Evolutionary conservation across 352 stramenopile species (phyloP), one percentile per base, ranked within the genome.

Genomic region (Albugo laibachii): DNA sequence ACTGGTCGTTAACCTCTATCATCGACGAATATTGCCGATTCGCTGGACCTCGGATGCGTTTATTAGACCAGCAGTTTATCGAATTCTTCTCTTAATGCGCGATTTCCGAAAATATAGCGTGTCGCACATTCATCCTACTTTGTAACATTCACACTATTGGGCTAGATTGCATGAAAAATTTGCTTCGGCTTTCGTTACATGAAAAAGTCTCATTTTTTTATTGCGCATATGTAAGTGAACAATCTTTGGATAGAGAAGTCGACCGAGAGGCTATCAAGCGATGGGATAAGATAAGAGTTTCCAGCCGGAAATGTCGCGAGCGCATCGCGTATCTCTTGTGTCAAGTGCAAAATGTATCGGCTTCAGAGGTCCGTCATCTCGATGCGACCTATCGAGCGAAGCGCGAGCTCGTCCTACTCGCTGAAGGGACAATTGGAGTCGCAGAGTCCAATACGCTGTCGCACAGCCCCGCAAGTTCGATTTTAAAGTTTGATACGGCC

Each of bases 51-150:
- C 75, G 80, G 46, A 84, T 86, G 68, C 78, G 80, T 14, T 59
- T 93, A 13, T 58, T 86, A 15, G 75, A 92, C 49, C 76, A 93
- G 53, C 76, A 89, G 50, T 89, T 93, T 43, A 93, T 93, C 59
- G 80, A 89, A 68, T 89, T 86, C 54, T 89, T 89, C 50, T 80
- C 63, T 24, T 43, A 8, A 43, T 10, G 20, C 38, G 24, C 24
- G 8, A 31, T 31, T 31, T 31, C 8, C 3, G 3, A 10, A 3
- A 31, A 31, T 8, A 31, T 31, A 31, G 24, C 24, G 24, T 31
- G 3, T 31, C 24, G 8, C 24, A 31, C 24, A 31, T 31, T 8
- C 3, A 31, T 31, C 24, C 24, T 31, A 31, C 24, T 31, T 10
- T 31, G n/a, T 31, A 31, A 31, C 8, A 10, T 31, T 3, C 24